These are phyloP conservation scores for Colletotrichum coccodes DNA, from an alignment of 2,329 filamentous ascomycete species.

Conservation along the genomic window DNA sequence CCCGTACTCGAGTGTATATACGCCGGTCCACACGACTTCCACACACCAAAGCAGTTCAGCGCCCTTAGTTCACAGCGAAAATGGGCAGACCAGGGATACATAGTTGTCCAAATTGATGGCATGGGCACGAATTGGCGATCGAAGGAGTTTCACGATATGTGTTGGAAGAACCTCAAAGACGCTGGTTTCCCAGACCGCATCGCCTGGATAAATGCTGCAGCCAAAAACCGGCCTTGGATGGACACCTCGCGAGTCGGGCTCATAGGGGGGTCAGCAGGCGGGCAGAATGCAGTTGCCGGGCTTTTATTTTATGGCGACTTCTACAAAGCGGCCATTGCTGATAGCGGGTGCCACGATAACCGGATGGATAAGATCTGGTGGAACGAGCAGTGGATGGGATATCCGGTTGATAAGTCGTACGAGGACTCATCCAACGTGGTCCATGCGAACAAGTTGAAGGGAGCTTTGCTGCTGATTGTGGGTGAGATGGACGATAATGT, in stretches of 20 bases:
- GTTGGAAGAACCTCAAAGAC: constrained; percentile 42
- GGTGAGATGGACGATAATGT: constrained; percentile 43
- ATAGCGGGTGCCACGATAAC: constrained; percentile 44
- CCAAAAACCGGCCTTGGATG: constrained; percentile 40
- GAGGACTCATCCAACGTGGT: constrained; percentile 40
- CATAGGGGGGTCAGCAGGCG: constrained; percentile 42
- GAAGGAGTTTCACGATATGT: constrained; percentile 43
- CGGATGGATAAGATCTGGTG: constrained; percentile 44
- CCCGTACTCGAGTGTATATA: constrained; percentile 43
- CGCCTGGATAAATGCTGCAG: constrained; percentile 41
- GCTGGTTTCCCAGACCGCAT: constrained; percentile 42
- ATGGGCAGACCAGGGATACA: constrained; percentile 42
- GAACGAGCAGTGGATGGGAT: constrained; percentile 46
- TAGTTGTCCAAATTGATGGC: constrained; percentile 43
- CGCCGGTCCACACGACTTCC: constrained; percentile 38
- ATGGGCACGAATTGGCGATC: constrained; percentile 45
- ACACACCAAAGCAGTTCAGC: constrained; percentile 39
- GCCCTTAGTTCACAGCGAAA: constrained; percentile 30
- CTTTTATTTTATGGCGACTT: constrained; percentile 42
- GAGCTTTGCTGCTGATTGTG: constrained; percentile 41
- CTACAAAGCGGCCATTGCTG: constrained; percentile 40
- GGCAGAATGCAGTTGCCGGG: constrained; percentile 40
- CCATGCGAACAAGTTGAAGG: constrained; percentile 40
- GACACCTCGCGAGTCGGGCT: constrained; percentile 41
- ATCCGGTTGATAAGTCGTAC: constrained; percentile 42